Evolutionary conservation across 2,329 filamentous ascomycete species (phyloP), one percentile per base, ranked within the genome.

Genomic region (Sporothrix humicola): DNA sequence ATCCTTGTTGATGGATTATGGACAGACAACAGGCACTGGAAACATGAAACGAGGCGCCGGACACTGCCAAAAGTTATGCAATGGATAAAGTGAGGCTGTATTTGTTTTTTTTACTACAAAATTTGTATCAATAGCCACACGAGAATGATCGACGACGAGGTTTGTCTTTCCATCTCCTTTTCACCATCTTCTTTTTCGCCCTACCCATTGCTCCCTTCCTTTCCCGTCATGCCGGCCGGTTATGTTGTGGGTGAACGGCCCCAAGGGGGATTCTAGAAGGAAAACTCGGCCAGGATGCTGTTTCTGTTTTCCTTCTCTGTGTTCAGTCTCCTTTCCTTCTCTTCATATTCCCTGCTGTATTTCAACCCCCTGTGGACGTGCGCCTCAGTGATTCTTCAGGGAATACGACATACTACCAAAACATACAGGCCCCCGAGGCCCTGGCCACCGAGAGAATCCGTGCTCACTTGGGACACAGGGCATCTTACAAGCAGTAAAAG

Each of bases 21-120:
- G 9, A 37, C 31, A 37, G 9, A 56, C 20, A 56, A 56, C 12
- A n/a, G 20, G 15, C 52, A 26, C 46, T 37, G 23, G 46, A 52
- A 68, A 52, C 65, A 15, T 52, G 65, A 68, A 46, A 52, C 65
- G 20, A 52, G 46, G 44, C 42, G 20, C 61, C 42, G 12, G 20
- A 20, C 61, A 48, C 42, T 48, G 61, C 17, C 23, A 68, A 37
- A 68, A 31, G 61, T 48, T 46, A 70, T 70, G 68, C 68, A 58
- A 31, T 66, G 61, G n/a, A 42, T 46, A 42, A 26, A 15, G 17
- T 48, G 61, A 26, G 61, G 61, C 61, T 66, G 42, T 37, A 23
- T 26, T 26, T 26, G 23, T 26, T 26, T 26, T 26, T 15, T 42
- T 23, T 12, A 23, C 42, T 26, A 17, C 26, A 44, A 42, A 31